These are phyloP conservation scores for Phytophthora crassamura DNA, from an alignment of 352 stramenopile species.

Conservation along the genomic window DNA sequence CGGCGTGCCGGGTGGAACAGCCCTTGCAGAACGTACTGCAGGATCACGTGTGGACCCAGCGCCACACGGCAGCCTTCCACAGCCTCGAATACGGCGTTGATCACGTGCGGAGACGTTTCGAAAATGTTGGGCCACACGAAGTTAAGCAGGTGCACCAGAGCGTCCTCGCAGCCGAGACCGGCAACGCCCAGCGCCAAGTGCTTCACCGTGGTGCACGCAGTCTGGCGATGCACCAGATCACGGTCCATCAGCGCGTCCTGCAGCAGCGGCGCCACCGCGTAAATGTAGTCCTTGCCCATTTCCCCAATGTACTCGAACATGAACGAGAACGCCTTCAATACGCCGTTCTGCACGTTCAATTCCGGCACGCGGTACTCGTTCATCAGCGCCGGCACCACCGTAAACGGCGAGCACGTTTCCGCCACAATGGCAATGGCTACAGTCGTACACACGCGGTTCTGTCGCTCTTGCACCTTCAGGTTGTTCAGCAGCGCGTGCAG, in stretches of 20 bases:
- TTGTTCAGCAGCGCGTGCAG: constrained; percentile 99
- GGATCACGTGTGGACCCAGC: constrained; percentile 95
- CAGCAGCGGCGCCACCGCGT: constrained; percentile 97
- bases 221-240: constrained; percentile 99
- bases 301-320: constrained; percentile 99
- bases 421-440: constrained; percentile 99
- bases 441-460: constrained; percentile 99
- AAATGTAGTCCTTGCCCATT: constrained; percentile 99
- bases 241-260: constrained; percentile 99
- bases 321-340: constrained; percentile 99
- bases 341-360: constrained; percentile 99
- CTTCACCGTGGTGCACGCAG: constrained; percentile 97
- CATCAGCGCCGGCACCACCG: constrained; percentile 98
- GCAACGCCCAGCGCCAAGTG: constrained; percentile 97
- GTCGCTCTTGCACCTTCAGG: constrained; percentile 98
- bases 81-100: constrained; percentile 98
- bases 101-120: constrained; percentile 98
- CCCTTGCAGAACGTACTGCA: constrained; percentile 98
- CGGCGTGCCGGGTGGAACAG: constrained; percentile 98
- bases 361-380: constrained; percentile 99
- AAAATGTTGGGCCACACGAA: constrained; percentile 99
- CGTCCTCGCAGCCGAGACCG: constrained; percentile 98
- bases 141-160: constrained; percentile 98
- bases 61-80: constrained; percentile 98
- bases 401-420: constrained; percentile 99